phyloP scores from a whole-genome alignment of 2,329 filamentous ascomycete species.

The Microascus cirrosus region DNA sequence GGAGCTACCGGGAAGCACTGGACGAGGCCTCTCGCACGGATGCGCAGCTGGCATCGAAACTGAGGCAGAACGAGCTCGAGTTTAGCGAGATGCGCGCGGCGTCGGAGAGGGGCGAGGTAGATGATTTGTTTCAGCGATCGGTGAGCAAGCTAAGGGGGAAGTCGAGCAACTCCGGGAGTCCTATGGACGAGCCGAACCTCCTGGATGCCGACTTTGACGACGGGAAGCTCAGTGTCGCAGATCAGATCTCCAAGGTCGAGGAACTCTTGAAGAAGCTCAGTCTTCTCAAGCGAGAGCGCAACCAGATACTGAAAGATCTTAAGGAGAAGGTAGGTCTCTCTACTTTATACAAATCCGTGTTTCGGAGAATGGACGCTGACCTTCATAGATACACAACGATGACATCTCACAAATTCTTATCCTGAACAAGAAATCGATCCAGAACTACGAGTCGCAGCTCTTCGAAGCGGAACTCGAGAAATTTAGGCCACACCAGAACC shows the following conservation, averaged over 20 bases:
- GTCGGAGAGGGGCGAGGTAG: constrained; percentile 74
- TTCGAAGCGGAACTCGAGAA: constrained; percentile 98
- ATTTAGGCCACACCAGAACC: constrained; percentile 84
- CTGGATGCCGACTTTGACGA: constrained; percentile 91
- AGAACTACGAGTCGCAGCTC: constrained; percentile 81
- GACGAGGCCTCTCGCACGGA: constrained; percentile 86
- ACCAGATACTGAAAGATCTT: constrained; percentile 87
- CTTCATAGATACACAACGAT: constrained; percentile 71
- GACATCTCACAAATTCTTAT: constrained; percentile 97
- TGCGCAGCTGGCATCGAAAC: constrained; percentile 67
- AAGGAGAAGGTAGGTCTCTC: constrained; percentile 76
- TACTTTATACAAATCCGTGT: too few relatives aligned
- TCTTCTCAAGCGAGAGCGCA: constrained; percentile 81
- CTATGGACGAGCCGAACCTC: constrained; percentile 60
- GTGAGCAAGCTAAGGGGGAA: constrained; percentile 67
- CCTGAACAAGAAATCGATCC: constrained; percentile 91
- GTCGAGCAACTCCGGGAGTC: constrained; percentile 48
- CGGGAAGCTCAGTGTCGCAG: constrained; percentile 65
- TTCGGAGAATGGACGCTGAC: not conserved
- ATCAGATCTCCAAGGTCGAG: constrained; percentile 83
- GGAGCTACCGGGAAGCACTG: constrained; percentile 77
- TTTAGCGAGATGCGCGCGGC: constrained; percentile 94
- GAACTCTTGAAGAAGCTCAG: constrained; percentile 85
- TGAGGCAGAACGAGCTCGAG: constrained; percentile 75
- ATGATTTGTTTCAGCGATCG: constrained; percentile 78